Percentiles rank a stretch among this genome's conserved stretches.
These are phyloP conservation scores for Leccinum discolor DNA, from an alignment of 1,284 basidiomycete species.

Conservation along the genomic window DNA sequence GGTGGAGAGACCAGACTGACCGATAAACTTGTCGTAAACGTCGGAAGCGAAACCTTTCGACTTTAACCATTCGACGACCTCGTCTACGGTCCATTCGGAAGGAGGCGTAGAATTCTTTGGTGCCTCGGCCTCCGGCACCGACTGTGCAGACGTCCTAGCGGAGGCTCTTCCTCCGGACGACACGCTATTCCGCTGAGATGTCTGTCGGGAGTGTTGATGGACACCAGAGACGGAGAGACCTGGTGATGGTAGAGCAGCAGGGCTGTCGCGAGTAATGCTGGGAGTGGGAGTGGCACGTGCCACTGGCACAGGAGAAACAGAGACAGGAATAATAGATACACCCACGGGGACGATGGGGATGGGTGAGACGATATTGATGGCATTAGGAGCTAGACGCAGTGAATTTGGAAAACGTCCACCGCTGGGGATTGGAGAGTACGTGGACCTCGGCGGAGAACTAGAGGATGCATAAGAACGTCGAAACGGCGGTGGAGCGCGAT, in stretches of 20 bases:
- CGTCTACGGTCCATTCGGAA: constrained; percentile 84
- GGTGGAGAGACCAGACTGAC: constrained; percentile 41
- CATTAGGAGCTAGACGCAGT: constrained; percentile 16
- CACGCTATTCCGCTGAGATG: constrained; percentile 37
- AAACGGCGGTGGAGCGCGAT: constrained; percentile 46
- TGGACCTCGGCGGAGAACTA: constrained; percentile 23
- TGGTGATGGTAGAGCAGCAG: constrained; percentile 40
- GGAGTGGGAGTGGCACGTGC: constrained; percentile 20
- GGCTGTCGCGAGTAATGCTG: constrained; percentile 14
- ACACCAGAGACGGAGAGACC: constrained; percentile 33
- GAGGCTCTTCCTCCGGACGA: constrained; percentile 22
- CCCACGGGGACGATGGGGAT: constrained; percentile 23
- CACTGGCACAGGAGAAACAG: constrained; percentile 14
- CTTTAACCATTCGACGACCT: constrained; percentile 90
- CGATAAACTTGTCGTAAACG: constrained; percentile 84
- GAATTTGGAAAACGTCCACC: constrained; percentile 20
- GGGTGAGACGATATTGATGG: constrained; percentile 19
- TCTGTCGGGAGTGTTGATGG: constrained; percentile 26
- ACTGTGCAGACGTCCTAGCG: constrained; percentile 5
- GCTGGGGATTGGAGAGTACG: constrained; percentile 21
- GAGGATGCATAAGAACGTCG: constrained; percentile 39
- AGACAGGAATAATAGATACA: constrained; percentile 14
- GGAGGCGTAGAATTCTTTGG: constrained; percentile 41
- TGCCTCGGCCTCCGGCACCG: constrained; percentile 14
- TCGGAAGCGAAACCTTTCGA: constrained; percentile 84